phyloP scores from a whole-genome alignment of 805 yeast species.

The Diddensiella santjacobensis region DNA sequence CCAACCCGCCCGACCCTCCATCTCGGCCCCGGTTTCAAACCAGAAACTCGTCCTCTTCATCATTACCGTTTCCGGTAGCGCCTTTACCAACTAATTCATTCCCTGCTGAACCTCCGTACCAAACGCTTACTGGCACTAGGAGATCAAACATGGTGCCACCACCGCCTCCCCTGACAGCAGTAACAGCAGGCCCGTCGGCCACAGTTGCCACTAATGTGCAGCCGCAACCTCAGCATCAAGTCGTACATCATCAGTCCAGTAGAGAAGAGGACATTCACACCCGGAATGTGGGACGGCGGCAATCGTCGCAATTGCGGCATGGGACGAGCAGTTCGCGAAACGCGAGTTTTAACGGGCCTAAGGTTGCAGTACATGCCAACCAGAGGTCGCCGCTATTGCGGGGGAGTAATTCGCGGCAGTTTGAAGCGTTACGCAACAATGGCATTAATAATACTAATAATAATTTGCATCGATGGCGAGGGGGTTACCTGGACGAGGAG shows the following conservation, averaged over 20 bases:
- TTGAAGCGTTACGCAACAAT: conserved; percentile 4
- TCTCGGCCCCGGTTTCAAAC: conserved; percentile 22
- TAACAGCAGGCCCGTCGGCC: not conserved
- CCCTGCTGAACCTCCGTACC: conserved; percentile 8
- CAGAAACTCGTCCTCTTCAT: conserved; percentile 21
- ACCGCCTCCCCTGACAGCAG: not conserved
- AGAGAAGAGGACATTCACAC: not conserved
- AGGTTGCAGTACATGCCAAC: not conserved
- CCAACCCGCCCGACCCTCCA: conserved; percentile 27
- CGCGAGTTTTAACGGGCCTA: not conserved
- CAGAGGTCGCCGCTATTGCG: conserved; percentile 10
- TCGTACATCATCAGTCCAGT: not conserved
- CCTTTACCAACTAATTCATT: not conserved
- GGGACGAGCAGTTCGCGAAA: conserved; percentile 4
- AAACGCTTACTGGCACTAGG: conserved; percentile 12
- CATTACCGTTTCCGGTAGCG: not conserved
- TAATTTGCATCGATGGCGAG: conserved; percentile 14
- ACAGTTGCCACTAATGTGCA: not conserved
- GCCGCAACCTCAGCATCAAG: not conserved
- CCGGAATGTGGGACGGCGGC: not conserved
- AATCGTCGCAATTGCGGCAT: conserved; percentile 1
- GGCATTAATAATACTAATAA: conserved; percentile 1
- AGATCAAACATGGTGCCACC: conserved; percentile 5
- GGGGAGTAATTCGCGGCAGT: conserved; percentile 12
- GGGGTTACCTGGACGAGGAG: conserved; percentile 34